Conservation (phyloP, 1,139 yeast genomes). For the Pichia sp. region DNA sequence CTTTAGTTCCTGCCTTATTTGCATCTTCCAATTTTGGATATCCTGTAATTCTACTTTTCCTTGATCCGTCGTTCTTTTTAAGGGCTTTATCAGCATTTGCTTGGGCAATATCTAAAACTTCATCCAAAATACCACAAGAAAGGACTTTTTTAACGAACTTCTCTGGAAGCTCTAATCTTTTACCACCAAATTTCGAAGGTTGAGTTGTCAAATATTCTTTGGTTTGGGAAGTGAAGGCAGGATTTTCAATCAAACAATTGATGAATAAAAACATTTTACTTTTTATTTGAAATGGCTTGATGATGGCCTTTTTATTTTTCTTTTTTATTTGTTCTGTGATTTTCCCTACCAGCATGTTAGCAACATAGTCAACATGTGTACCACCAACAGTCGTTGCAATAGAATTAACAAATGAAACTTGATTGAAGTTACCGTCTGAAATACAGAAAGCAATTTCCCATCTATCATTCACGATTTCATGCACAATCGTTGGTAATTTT, state of each 20-base stretch:
- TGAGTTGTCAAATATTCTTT: slow-evolving; percentile 94
- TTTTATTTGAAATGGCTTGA: slow-evolving; percentile 84
- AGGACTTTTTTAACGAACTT: slow-evolving; percentile 68
- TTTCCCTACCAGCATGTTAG: slow-evolving; percentile 80
- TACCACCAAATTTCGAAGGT: slow-evolving; percentile 84
- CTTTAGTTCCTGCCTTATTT: slow-evolving; percentile 91
- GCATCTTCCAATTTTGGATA: slow-evolving; percentile 94
- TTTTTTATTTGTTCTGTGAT: slow-evolving; percentile 71
- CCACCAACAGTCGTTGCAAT: slow-evolving; percentile 98
- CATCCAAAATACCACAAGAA: slow-evolving; percentile 79
- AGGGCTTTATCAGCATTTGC: slow-evolving; percentile 86
- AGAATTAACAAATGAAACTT: slow-evolving; percentile 94
- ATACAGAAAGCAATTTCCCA: slow-evolving; percentile 98
- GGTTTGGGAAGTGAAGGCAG: slow-evolving; percentile 96
- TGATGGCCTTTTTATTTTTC: slow-evolving; percentile 66
- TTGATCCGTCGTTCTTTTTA: slow-evolving; percentile 86
- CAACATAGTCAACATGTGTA: slow-evolving; percentile 82
- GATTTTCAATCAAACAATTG: slow-evolving; percentile 91
- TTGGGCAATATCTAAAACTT: slow-evolving; percentile 75
- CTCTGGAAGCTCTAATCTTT: slow-evolving; percentile 63
- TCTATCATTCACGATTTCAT: slow-evolving; percentile 70
- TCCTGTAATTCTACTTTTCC: slow-evolving; percentile 80
- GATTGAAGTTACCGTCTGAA: slow-evolving; percentile 86
- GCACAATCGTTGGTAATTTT: slow-evolving; percentile 63
- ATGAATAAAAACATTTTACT: slow-evolving; percentile 87